Percentiles rank a stretch among this genome's conserved stretches.
These are phyloP conservation scores for carrot (Daucus carota) DNA, from an alignment of 129 eudicot genomes.

Conservation along the genomic window DH1_v3.0 NC_030387.2:36301001-36301500, in stretches of 20 bases:
- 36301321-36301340: conserved; percentile 47
- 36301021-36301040: conserved; percentile 93
- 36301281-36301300: conserved; percentile 81
- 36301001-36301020: conserved; percentile 49
- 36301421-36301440: conserved; percentile 39
- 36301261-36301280: conserved; percentile 32
- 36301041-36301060: conserved; percentile 64
- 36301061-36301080: conserved; percentile 86
- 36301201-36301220: too few relatives aligned
- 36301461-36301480: neutral
- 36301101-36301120: conserved; percentile 82
- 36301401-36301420: conserved; percentile 86
- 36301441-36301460: neutral
- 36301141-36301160: too few relatives aligned
- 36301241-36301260: conserved; percentile 81
- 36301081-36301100: conserved; percentile 97
- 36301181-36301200: too few relatives aligned
- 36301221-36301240: neutral
- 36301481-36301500: neutral
- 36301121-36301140: conserved; percentile 51
- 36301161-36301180: too few relatives aligned
- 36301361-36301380: conserved; percentile 49
- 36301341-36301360: conserved; percentile 21
- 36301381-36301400: conserved; percentile 78
- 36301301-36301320: conserved; percentile 96